These are phyloP conservation scores for Naganishia friedmannii DNA, from an alignment of 768 basidiomycete species.

Conservation along the genomic window DNA sequence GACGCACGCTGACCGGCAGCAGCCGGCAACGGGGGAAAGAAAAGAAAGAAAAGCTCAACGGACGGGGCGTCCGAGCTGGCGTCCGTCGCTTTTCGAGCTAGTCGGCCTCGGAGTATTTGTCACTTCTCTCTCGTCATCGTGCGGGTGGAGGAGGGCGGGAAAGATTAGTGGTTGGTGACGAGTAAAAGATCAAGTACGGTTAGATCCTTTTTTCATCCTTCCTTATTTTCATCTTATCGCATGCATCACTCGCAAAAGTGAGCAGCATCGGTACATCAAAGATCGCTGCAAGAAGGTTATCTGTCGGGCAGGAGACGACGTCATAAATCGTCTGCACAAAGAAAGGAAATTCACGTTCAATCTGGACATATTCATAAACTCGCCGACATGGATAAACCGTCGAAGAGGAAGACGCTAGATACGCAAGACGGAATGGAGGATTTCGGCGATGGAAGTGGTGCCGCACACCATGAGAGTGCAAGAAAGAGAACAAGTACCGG, in stretches of 20 bases:
- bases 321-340: background rate
- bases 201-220: conserved; percentile 1
- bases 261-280: background rate
- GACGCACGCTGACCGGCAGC: background rate
- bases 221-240: background rate
- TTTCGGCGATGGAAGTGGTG: background rate
- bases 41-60: background rate
- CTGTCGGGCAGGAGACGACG: background rate
- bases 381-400: conserved; percentile 10
- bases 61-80: background rate
- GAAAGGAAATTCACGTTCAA: background rate
- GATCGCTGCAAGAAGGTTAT: too few species aligned
- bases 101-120: background rate
- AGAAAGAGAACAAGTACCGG: background rate
- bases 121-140: background rate
- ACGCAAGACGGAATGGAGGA: conserved; percentile 3
- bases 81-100: background rate
- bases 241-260: background rate
- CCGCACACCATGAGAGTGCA: background rate
- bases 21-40: too few species aligned
- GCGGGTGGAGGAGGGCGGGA: background rate
- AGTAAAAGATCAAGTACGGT: conserved; percentile 1
- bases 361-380: background rate
- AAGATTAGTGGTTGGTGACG: background rate
- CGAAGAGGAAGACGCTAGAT: conserved; percentile 14